Evolutionary conservation across 345 rosid species (phyloP).

Genomic region (Murraya koenigii): DNA sequence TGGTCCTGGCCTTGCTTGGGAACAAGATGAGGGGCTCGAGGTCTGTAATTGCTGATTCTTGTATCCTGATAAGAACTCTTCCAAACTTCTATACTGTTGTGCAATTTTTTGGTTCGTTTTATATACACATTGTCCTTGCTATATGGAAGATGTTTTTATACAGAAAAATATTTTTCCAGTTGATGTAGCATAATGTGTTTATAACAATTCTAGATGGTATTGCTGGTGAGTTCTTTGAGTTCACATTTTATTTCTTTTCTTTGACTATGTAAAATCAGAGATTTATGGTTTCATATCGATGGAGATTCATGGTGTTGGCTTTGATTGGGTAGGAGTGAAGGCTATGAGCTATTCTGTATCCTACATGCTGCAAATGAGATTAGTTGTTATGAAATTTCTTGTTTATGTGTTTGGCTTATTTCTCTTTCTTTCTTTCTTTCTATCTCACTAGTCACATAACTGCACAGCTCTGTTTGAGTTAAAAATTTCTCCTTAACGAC

Average conservation of each 20-base stretch:
- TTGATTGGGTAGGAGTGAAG: slow-evolving; percentile 40
- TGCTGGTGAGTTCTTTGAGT: slow-evolving; percentile 17
- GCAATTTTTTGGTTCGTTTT: not conserved
- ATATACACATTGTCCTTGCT: not conserved
- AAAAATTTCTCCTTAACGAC: slow-evolving; percentile 32
- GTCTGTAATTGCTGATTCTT: slow-evolving; percentile 81
- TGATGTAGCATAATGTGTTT: not conserved
- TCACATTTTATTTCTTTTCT: slow-evolving; percentile 36
- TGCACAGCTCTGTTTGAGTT: not conserved
- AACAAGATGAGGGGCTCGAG: slow-evolving; percentile 99
- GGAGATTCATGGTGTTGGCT: slow-evolving; percentile 52
- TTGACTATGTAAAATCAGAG: slow-evolving; percentile 51
- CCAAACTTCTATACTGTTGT: not conserved
- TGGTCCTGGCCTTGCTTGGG: slow-evolving; percentile 95
- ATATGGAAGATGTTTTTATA: not conserved
- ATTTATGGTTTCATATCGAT: slow-evolving; percentile 44
- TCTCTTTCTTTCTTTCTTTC: not conserved
- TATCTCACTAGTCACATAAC: not conserved
- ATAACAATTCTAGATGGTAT: not conserved
- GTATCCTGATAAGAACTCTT: slow-evolving; percentile 68
- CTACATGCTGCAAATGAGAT: slow-evolving; percentile 30
- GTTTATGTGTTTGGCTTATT: not conserved
- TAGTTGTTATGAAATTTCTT: slow-evolving; percentile 1
- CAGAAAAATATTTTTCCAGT: not conserved
- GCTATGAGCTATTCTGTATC: slow-evolving; percentile 49